Percentiles rank a stretch among this genome's conserved stretches.
These are phyloP conservation scores for Waltergamsia citrina DNA, from an alignment of 2,329 filamentous ascomycete genomes.

Conservation along the genomic window DNA sequence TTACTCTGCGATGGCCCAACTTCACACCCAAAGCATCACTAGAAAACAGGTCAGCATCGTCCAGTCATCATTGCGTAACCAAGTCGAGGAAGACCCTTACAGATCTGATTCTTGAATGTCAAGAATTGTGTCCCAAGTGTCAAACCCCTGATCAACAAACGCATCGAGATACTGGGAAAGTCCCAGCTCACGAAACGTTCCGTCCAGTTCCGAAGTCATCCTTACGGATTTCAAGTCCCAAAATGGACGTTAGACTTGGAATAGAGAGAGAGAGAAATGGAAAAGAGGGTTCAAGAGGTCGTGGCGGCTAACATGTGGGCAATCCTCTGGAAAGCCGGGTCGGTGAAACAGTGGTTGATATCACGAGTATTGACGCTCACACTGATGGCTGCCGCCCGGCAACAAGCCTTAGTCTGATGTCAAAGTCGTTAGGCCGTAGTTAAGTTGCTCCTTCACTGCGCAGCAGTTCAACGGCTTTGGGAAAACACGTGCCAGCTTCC, in stretches of 20 bases:
- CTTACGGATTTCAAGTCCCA: slow-evolving; percentile 9
- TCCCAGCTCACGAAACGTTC: slow-evolving; percentile 65
- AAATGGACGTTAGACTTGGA: not conserved
- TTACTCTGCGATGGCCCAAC: slow-evolving; percentile 69
- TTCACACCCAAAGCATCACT: slow-evolving; percentile 70
- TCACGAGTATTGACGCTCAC: no score
- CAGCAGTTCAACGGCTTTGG: no score
- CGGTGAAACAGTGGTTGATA: no score
- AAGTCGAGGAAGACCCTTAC: slow-evolving; percentile 42
- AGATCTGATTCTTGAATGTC: slow-evolving; percentile 80
- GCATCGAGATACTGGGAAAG: slow-evolving; percentile 66
- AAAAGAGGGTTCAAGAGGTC: not conserved
- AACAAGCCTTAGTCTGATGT: no score
- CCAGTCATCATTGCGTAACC: not conserved
- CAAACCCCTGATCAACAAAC: slow-evolving; percentile 73
- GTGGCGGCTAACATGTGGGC: not conserved
- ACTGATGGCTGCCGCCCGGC: no score
- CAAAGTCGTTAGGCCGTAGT: no score
- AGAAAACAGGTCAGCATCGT: slow-evolving; percentile 11
- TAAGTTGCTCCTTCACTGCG: no score
- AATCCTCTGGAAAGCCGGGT: no score
- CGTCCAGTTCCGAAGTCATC: slow-evolving; percentile 50
- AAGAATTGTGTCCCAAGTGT: slow-evolving; percentile 74
- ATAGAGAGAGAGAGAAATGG: not conserved
- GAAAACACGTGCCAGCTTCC: no score